Evolutionary conservation across 306 rosid genomes (phyloP).

Genomic region (Ormosia emarginata): DNA sequence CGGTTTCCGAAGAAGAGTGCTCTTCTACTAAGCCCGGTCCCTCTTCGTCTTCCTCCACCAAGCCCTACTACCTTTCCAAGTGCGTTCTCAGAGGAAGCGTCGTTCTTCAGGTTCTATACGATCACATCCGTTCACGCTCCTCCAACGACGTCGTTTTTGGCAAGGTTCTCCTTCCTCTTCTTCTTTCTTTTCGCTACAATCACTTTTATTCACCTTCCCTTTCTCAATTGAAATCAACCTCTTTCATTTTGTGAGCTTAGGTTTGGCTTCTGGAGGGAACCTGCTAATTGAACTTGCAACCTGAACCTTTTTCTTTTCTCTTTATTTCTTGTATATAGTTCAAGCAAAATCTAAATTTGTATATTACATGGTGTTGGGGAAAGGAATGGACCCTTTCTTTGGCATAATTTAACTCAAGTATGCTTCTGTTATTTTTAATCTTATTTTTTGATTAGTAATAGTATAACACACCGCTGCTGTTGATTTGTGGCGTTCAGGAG

Average conservation of each 20-base stretch:
- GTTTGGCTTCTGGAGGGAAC: not conserved
- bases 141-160: constrained; percentile 79
- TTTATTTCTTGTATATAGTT: not conserved
- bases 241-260: not conserved
- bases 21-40: constrained; percentile 72
- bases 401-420: not conserved
- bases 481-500: constrained; percentile 53
- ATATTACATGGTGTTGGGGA: not conserved
- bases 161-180: constrained; percentile 39
- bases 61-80: constrained; percentile 78
- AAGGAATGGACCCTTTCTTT: not conserved
- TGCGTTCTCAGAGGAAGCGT: constrained; percentile 78
- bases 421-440: not conserved
- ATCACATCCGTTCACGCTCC: constrained; percentile 68
- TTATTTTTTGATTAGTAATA: not conserved
- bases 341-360: not conserved
- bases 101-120: constrained; percentile 81
- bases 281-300: not conserved
- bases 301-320: not conserved
- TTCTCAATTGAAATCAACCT: not conserved
- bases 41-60: constrained; percentile 51
- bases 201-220: not conserved
- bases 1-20: constrained; percentile 91
- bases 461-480: not conserved
- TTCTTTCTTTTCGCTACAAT: too few species aligned